Base-by-base conservation (phyloP, 1,139 yeast genomes). In the Yamadazyma dushanensis region DNA sequence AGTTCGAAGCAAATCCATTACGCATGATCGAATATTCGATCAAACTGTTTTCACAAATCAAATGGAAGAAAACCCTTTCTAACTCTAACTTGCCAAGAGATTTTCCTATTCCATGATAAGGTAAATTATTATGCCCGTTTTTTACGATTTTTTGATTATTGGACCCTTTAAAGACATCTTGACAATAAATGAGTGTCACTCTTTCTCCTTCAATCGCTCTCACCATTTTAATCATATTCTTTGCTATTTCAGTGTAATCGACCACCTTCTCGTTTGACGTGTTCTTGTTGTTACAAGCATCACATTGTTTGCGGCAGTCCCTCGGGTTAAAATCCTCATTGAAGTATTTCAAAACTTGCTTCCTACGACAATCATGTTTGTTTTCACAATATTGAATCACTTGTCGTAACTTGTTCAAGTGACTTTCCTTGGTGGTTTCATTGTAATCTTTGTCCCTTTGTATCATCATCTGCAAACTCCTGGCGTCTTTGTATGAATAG, bases 311-410 rank as follows among this genome's bases (percentile, higher is more conserved):
- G 18, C 66, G 59, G 56, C 99, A 92, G 22, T 73, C 63, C 19
- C 61, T 63, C 3, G 86, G 73, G 47, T 85, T 78, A 55, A 90
- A 90, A 6, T 66, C 66, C 53, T 92, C 99, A 56, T 86, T 86
- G 62, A 92, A 92, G 56, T 90, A 92, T 36, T 86, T 92, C 36
- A 92, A 65, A 4, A 92, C 96, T 49, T 89, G 90, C 52, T 81
- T 77, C 43, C 98, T 72, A 41, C 98, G 76, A 56, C 99, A 92
- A 58, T 90, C 97, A 5, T 89, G 80, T 5, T 76, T 73, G 59
- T 92, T 92, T 44, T 90, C 96, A 62, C 98, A 92, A 54, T 89
- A 94, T 52, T 86, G 92, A 42, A 86, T 78, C 19, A 92, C 97
- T 47, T 87, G 90, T 38, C 87, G 73, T 44, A 92, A 65, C 56